A percentile compares a stretch with the other conserved stretches of the same genome.
Conservation (phyloP, 257 asterid species). For the Solanum clarkiae region DNA sequence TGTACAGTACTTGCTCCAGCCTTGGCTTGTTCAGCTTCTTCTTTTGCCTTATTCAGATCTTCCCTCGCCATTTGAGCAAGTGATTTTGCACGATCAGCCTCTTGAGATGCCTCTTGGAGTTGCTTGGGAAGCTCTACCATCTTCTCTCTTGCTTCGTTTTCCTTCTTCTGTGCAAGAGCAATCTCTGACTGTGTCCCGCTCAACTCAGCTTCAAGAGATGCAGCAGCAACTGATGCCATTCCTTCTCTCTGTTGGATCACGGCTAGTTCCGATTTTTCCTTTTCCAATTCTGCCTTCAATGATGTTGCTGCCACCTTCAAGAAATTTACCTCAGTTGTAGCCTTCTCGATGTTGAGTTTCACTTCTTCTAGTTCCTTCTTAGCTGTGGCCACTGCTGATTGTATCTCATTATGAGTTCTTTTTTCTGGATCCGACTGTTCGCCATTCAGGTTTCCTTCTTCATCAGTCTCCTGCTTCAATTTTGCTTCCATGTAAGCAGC, state of each 20-base stretch:
- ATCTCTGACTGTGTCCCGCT: slow-evolving; percentile 49
- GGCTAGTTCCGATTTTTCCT: slow-evolving; percentile 46
- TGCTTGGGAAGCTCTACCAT: slow-evolving; percentile 60
- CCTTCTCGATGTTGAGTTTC: slow-evolving; percentile 55
- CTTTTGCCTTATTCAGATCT: slow-evolving; percentile 52
- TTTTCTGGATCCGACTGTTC: slow-evolving; percentile 27
- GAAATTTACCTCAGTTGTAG: slow-evolving; percentile 38
- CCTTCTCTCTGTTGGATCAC: slow-evolving; percentile 67
- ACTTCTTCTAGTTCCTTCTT: slow-evolving; percentile 74
- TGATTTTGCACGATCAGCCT: slow-evolving; percentile 51
- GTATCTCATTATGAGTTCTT: slow-evolving; percentile 39
- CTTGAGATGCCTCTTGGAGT: slow-evolving; percentile 60
- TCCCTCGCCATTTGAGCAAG: slow-evolving; percentile 40
- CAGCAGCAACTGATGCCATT: slow-evolving; percentile 67
- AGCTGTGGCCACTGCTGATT: slow-evolving; percentile 37
- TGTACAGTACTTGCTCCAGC: slow-evolving; percentile 50
- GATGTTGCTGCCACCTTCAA: slow-evolving; percentile 65
- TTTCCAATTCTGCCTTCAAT: slow-evolving; percentile 53
- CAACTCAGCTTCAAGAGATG: slow-evolving; percentile 79
- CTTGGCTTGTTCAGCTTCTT: slow-evolving; percentile 70
- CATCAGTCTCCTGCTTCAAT: slow-evolving; percentile 17
- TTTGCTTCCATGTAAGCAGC: slow-evolving; percentile 72
- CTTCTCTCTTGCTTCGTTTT: slow-evolving; percentile 63
- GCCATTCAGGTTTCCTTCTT: slow-evolving; percentile 17
- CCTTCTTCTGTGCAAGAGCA: slow-evolving; percentile 36